Evolutionary conservation across 1,139 yeast genomes (phyloP).

Genomic region (Candida pseudoviswanathii): DNA sequence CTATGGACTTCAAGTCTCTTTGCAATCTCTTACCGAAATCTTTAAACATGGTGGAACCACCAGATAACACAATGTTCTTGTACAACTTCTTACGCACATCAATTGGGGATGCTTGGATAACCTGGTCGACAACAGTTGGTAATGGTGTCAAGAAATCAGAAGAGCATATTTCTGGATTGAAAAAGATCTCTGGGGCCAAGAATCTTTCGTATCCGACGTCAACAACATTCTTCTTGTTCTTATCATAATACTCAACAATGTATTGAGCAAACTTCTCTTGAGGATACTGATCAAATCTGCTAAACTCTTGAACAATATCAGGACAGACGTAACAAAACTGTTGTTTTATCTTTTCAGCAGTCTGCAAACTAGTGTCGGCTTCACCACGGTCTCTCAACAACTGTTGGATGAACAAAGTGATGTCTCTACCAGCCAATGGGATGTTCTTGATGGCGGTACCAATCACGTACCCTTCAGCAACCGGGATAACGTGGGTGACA

Average conservation of each 20-base stretch:
- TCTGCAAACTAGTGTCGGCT: conserved; percentile 86
- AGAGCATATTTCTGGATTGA: conserved; percentile 96
- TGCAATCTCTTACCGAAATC: conserved; percentile 97
- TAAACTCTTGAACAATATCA: conserved; percentile 94
- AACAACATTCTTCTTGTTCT: conserved; percentile 65
- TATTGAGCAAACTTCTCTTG: conserved; percentile 89
- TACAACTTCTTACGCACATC: conserved; percentile 97
- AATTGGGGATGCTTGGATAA: conserved; percentile 92
- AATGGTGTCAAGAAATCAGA: conserved; percentile 94
- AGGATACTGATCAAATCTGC: conserved; percentile 91
- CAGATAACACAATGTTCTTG: conserved; percentile 90
- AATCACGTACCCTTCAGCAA: conserved; percentile 98
- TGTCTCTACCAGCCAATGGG: conserved; percentile 98
- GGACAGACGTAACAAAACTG: conserved; percentile 97
- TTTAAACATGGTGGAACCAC: conserved; percentile 98
- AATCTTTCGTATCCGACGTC: conserved; percentile 98
- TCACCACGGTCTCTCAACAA: conserved; percentile 97
- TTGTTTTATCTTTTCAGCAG: conserved; percentile 96
- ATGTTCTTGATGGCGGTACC: conserved; percentile 96
- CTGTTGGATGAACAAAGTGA: conserved; percentile 89
- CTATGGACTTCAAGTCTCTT: conserved; percentile 86
- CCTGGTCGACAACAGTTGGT: conserved; percentile 92
- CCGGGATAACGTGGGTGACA: conserved; percentile 98
- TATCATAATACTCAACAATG: conserved; percentile 77
- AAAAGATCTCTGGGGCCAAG: conserved; percentile 97